Evolutionary conservation across 2,329 filamentous ascomycete genomes (phyloP), one percentile per base, ranked within the genome.

Genomic region (Plenodomus tracheiphilus): DNA sequence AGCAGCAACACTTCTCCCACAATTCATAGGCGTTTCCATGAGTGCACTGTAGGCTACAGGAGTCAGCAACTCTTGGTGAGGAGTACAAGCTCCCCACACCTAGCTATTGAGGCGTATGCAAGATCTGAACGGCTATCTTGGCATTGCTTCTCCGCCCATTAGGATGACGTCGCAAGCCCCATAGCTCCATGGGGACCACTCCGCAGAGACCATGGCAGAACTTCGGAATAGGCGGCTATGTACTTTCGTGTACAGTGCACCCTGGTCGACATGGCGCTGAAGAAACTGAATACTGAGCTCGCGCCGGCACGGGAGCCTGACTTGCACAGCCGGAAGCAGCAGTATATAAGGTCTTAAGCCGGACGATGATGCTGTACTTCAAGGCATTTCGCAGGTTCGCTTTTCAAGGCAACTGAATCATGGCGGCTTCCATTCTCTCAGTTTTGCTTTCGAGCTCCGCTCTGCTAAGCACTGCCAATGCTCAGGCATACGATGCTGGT

Each of bases 361-460:
- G 36, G 35, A 10, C 28, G 11, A 32, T 15, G 28, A 8, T 32
- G 15, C 11, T 15, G 28, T 11, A 7, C 8, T 4, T 15, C 28
- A 32, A 7, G 28, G 28, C 28, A 32, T 11, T 32, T 32, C 28
- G 6, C 28, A 32, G 28, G 28, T 32, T 32, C 28, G 13, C 28
- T 15, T 15, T 32, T 32, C 40, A 8, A 42, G 37, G 46, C 38
- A 32, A 32, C 28, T 32, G 47, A 47, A 65, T 38, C 48, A 68
- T 68, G 64, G 62, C 62, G 47, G 53, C 61, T 59, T 59, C 56
- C 57, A 39, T 64, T 52, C 41, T 62, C 47, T 56, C 50, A 3
- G 36, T 40, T 35, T 55, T 66, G 42, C 56, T 64, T 49, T 54
- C 54, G 46, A 49, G 56, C 47, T 59, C 58, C 43, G 56, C 56